Evolutionary conservation across 2,329 filamentous ascomycete genomes (phyloP), one percentile per base, ranked within the genome.

Genomic region (Penicillium hesseltinei): DNA sequence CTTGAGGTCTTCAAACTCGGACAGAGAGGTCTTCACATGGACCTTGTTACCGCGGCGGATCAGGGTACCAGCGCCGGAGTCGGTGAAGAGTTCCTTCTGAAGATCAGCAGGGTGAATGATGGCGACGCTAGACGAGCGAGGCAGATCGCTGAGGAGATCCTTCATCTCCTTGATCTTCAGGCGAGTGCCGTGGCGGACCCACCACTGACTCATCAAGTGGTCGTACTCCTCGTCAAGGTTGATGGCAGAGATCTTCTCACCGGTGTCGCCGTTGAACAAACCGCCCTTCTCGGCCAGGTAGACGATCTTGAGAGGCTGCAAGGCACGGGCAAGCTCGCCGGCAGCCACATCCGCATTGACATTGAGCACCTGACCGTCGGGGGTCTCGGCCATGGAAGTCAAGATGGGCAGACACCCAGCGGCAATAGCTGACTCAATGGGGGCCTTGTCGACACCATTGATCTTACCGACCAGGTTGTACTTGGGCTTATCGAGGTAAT

Each of bases 261-360:
- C 89, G n/a, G 88, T 90, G 62, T 96, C 90, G 58, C 92, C 92
- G 72, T 97, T 91, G 78, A 96, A 96, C 35, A 99, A 80, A 8
- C 93, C 94, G 49, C 94, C 94, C 83, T 97, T 97, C 80, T 99
- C 94, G 5, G 92, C 95, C n/a, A 97, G 83, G 74, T 97, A 99
- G 59, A 99, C 92, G 60, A 97, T 93, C 85, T 99, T 99, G 69
- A 97, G 80, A 27, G 94, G 94, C 77, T 97, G 88, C 53, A 99
- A 81, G 56, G 90, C 86, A 59, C 91, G 88, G 25, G 94, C 93
- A 60, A 99, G 82, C 78, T 97, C 93, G 63, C 92, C 92, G 31
- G 94, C 94, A 36, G 93, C 93, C 60, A 97, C 93, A 75, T 99
- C 94, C 36, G 94, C 94, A 71, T 99, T 99, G 74, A 99, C 94